These are phyloP conservation scores for Hymenoscyphus occultus DNA, from an alignment of 2,329 filamentous ascomycete genomes.

Conservation along the genomic window DNA sequence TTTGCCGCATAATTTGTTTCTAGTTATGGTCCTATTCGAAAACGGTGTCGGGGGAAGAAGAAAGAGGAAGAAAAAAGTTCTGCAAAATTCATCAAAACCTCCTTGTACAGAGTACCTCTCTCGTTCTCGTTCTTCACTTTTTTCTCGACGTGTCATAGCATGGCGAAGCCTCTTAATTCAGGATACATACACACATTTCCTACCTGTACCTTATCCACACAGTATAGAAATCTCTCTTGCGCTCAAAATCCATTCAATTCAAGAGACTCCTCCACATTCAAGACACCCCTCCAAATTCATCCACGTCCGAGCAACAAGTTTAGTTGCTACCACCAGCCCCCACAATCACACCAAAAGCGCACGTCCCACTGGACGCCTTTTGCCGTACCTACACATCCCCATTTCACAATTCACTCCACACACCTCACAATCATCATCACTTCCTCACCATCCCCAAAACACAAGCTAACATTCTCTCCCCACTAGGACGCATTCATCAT, in stretches of 20 bases:
- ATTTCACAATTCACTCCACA: background rate
- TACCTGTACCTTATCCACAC: slow-evolving; percentile 8
- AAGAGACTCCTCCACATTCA: background rate
- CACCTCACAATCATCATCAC: background rate
- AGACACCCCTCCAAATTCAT: too few relatives aligned
- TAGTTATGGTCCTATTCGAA: slow-evolving; percentile 9
- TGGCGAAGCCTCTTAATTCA: slow-evolving; percentile 20
- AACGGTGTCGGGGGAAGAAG: background rate
- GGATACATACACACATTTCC: slow-evolving; percentile 1
- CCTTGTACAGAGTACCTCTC: background rate
- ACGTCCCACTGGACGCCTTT: background rate
- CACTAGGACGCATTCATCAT: slow-evolving; percentile 64
- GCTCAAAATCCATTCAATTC: slow-evolving; percentile 12
- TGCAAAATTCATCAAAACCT: background rate
- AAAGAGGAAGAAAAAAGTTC: background rate
- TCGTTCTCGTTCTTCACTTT: slow-evolving; percentile 2
- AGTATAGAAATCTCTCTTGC: slow-evolving; percentile 12
- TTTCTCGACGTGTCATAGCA: slow-evolving; percentile 1
- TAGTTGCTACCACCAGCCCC: too few relatives aligned
- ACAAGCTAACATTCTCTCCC: slow-evolving; percentile 14
- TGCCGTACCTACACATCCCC: too few relatives aligned
- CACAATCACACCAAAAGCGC: too few relatives aligned
- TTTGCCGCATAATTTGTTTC: slow-evolving; percentile 7
- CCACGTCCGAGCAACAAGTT: too few relatives aligned
- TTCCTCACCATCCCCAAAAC: too few relatives aligned